A percentile compares a stretch with the other conserved stretches of the same genome.
Evolutionary conservation across 1,284 basidiomycete species (phyloP).

Genomic region (Neotropicomus parvogracilis): DNA sequence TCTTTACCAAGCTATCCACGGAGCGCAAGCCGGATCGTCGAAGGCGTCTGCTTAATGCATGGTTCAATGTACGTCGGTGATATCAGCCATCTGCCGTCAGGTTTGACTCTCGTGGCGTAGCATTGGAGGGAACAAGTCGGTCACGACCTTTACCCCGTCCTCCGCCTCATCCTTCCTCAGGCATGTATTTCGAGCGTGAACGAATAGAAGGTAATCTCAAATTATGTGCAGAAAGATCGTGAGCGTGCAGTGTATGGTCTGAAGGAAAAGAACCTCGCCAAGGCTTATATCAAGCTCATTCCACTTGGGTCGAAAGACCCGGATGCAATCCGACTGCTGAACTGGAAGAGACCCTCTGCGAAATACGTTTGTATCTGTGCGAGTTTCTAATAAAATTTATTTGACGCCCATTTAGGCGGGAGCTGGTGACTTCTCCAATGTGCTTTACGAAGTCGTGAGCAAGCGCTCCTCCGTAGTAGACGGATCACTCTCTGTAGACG

Average conservation of each 20-base stretch:
- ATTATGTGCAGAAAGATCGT: constrained; percentile 70
- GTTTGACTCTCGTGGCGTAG: constrained; percentile 37
- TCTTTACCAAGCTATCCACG: constrained; percentile 66
- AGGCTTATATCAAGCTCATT: constrained; percentile 84
- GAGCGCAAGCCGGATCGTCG: constrained; percentile 70
- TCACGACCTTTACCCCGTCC: constrained; percentile 68
- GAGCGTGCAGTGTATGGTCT: constrained; percentile 87
- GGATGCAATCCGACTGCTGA: constrained; percentile 74
- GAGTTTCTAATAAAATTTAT: not conserved
- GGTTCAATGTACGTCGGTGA: constrained; percentile 66
- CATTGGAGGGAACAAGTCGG: constrained; percentile 76
- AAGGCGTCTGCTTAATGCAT: constrained; percentile 56
- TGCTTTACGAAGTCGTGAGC: constrained; percentile 80
- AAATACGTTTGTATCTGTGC: constrained; percentile 46
- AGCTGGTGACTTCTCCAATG: constrained; percentile 83
- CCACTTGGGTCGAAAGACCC: constrained; percentile 75
- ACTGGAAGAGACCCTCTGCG: constrained; percentile 87
- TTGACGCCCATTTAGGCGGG: constrained; percentile 42
- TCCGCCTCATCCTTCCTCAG: constrained; percentile 74
- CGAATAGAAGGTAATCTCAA: not conserved
- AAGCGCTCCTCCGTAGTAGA: constrained; percentile 82
- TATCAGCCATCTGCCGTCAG: not conserved
- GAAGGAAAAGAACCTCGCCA: constrained; percentile 89
- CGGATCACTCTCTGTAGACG: constrained; percentile 71
- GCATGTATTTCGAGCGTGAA: constrained; percentile 34